Percentiles rank a stretch among this genome's conserved stretches.
These are phyloP conservation scores for Ploettnerulaceae sp. DNA, from an alignment of 2,329 filamentous ascomycete species.

Conservation along the genomic window DNA sequence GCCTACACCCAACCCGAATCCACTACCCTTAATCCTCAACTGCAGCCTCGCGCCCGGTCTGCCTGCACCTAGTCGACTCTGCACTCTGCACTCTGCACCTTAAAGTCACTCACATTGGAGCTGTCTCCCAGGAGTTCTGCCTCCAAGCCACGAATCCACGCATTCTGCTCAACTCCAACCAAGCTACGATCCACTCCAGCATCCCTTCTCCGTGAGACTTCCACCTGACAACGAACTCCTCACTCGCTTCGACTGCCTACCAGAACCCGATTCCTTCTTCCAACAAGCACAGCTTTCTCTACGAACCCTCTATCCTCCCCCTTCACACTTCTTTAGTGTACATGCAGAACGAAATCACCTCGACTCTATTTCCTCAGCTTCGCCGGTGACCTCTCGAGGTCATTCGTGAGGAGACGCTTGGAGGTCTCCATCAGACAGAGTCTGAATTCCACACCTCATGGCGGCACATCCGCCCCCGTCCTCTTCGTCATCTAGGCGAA, in stretches of 20 bases:
- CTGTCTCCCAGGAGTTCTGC: constrained; percentile 22
- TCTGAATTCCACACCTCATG: constrained; percentile 30
- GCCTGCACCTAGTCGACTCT: constrained; percentile 4
- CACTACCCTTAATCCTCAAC: neutral
- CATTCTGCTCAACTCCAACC: constrained; percentile 13
- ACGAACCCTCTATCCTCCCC: constrained; percentile 7
- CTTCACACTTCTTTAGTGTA: constrained; percentile 22
- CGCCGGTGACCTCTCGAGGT: constrained; percentile 31
- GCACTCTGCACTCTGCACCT: neutral
- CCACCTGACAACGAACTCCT: neutral
- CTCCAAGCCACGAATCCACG: constrained; percentile 23
- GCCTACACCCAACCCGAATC: constrained; percentile 3
- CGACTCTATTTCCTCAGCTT: constrained; percentile 34
- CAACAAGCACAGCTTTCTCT: constrained; percentile 11
- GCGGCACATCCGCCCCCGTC: constrained; percentile 40
- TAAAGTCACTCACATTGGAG: neutral
- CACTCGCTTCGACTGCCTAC: constrained; percentile 15
- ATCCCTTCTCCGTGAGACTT: neutral
- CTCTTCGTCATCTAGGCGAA: constrained; percentile 36
- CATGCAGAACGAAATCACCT: constrained; percentile 36
- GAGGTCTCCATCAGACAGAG: constrained; percentile 14
- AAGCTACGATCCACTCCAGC: neutral
- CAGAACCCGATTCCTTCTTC: constrained; percentile 2
- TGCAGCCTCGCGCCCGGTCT: constrained; percentile 18
- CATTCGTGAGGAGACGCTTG: constrained; percentile 2